phyloP scores from a whole-genome alignment of 129 eudicot genomes.

The Centella asiatica region DNA sequence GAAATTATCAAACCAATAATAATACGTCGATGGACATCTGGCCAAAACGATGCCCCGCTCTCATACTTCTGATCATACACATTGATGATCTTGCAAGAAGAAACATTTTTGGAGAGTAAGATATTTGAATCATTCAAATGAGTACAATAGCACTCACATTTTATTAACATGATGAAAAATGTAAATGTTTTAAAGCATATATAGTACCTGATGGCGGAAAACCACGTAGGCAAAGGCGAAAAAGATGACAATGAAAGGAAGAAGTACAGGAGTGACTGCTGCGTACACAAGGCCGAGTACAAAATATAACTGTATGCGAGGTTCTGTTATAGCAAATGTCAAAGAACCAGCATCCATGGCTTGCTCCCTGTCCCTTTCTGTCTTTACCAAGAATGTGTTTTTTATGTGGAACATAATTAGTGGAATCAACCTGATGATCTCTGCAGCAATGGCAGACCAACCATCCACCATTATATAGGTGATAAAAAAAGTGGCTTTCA shows the following conservation, averaged over 20 bases:
- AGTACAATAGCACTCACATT: not conserved
- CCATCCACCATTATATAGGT: conserved; percentile 86
- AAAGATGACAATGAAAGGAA: conserved; percentile 77
- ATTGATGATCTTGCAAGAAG: conserved; percentile 65
- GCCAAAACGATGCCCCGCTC: conserved; percentile 94
- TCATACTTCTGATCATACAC: conserved; percentile 93
- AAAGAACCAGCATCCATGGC: conserved; percentile 85
- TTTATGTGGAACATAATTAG: conserved; percentile 57
- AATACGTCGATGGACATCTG: conserved; percentile 83
- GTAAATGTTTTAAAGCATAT: conserved; percentile 4
- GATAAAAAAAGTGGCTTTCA: conserved; percentile 87
- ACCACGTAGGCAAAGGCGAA: conserved; percentile 75
- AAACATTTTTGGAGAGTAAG: conserved; percentile 8
- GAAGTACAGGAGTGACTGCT: conserved; percentile 62
- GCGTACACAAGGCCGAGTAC: conserved; percentile 76
- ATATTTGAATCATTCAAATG: not conserved
- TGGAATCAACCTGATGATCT: conserved; percentile 69
- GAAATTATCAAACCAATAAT: conserved; percentile 69
- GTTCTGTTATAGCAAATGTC: conserved; percentile 51
- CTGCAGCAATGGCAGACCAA: conserved; percentile 92
- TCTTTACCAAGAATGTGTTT: conserved; percentile 72
- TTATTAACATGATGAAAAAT: not conserved
- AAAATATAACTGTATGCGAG: conserved; percentile 79
- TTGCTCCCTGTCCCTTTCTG: conserved; percentile 72
- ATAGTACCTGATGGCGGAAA: conserved; percentile 94